A percentile compares a stretch with the other conserved stretches of the same genome.
phyloP scores from a whole-genome alignment of 2,329 filamentous ascomycete species.

The Colletotrichum lini region DNA sequence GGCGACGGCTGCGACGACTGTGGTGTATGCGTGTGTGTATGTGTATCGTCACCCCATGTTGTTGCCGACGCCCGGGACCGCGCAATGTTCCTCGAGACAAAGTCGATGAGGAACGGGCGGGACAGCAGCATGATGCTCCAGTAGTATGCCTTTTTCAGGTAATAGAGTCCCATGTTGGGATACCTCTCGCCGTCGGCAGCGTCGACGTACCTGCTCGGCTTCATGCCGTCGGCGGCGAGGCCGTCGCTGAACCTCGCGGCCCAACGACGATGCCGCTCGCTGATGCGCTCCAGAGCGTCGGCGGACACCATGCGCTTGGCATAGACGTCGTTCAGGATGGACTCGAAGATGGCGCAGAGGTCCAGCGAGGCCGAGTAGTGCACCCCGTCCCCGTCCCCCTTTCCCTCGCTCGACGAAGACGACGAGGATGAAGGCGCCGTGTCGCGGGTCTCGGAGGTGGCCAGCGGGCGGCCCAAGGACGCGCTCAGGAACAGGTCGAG shows the following conservation, averaged over 20 bases:
- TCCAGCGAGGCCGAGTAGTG: conserved; percentile 50
- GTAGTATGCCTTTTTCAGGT: conserved; percentile 56
- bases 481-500: conserved; percentile 53
- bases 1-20: conserved; percentile 18
- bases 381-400: no score
- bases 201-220: conserved; percentile 36
- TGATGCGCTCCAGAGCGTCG: conserved; percentile 46
- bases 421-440: conserved; percentile 20
- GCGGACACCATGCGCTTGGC: conserved; percentile 50
- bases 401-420: no score
- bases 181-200: conserved; percentile 40
- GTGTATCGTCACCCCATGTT: not conserved
- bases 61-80: not conserved
- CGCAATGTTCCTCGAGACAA: conserved; percentile 41
- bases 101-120: conserved; percentile 54
- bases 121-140: conserved; percentile 57
- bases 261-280: conserved; percentile 49
- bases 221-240: conserved; percentile 43
- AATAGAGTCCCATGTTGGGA: conserved; percentile 49
- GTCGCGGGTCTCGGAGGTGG: conserved; percentile 49
- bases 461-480: conserved; percentile 51
- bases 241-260: conserved; percentile 41
- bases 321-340: conserved; percentile 53
- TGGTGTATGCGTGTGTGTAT: no score
- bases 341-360: conserved; percentile 55